Evolutionary conservation across 148 eudicot species (phyloP).

Genomic region (Chenopodium quinoa): DNA sequence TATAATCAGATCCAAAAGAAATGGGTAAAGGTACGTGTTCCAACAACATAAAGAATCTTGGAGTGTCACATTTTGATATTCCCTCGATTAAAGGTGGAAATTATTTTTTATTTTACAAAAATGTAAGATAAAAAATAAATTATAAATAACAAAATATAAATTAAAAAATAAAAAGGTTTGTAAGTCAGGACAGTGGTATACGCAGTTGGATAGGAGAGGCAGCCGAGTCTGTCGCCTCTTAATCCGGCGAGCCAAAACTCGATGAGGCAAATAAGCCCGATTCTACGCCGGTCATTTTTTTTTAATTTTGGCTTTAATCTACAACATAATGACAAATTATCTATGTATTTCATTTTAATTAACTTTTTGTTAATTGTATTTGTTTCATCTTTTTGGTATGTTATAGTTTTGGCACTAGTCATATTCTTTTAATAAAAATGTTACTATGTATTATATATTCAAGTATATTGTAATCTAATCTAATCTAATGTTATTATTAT

Average conservation of each 20-base stretch:
- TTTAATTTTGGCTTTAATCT: neutral
- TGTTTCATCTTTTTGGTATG: neutral
- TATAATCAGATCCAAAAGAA: constrained; percentile 17
- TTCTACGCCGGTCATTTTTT: constrained; percentile 50
- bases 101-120: too few species aligned
- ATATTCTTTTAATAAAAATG: too few species aligned
- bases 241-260: constrained; percentile 37
- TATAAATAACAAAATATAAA: too few species aligned
- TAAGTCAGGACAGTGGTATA: constrained; percentile 29
- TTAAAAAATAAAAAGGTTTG: too few species aligned
- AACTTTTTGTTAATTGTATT: neutral
- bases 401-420: neutral
- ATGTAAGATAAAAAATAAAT: too few species aligned
- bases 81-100: constrained; percentile 16
- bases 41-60: constrained; percentile 26
- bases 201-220: constrained; percentile 20
- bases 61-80: constrained; percentile 16
- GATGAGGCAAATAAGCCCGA: constrained; percentile 69
- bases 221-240: constrained; percentile 31
- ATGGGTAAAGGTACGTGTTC: constrained; percentile 13
- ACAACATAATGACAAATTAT: constrained; percentile 5
- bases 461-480: too few species aligned
- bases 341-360: neutral
- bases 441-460: too few species aligned
- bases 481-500: too few species aligned